Percentiles rank a stretch among this genome's conserved stretches.
Evolutionary conservation across 2,329 filamentous ascomycete genomes (phyloP).

Genomic region (Akanthomyces uredinophilus): DNA sequence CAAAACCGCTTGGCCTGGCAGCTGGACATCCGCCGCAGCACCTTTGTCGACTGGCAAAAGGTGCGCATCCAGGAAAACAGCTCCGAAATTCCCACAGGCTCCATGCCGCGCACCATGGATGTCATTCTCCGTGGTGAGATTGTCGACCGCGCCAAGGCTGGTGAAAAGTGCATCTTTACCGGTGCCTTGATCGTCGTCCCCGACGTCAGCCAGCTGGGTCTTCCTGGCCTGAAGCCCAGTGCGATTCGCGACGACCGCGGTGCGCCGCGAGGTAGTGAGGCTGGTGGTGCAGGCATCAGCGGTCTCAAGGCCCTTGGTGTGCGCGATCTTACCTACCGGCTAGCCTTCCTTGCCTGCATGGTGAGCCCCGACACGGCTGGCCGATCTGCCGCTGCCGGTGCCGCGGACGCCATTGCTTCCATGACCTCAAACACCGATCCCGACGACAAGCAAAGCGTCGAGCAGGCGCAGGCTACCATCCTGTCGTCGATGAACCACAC

Average conservation of each 20-base stretch:
- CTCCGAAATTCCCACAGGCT: conserved; percentile 94
- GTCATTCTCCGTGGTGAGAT: conserved; percentile 95
- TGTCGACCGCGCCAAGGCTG: conserved; percentile 93
- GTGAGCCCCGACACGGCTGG: conserved; percentile 83
- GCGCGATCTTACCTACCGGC: conserved; percentile 86
- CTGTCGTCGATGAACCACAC: conserved; percentile 77
- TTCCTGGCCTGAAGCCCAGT: conserved; percentile 79
- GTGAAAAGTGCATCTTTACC: conserved; percentile 97
- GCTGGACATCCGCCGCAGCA: conserved; percentile 93
- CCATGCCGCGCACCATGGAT: conserved; percentile 97
- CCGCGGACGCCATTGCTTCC: conserved; percentile 78
- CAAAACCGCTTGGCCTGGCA: conserved; percentile 91
- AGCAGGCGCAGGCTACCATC: conserved; percentile 82
- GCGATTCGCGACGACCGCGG: conserved; percentile 78
- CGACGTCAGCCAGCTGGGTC: conserved; percentile 88
- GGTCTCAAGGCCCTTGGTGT: conserved; percentile 92
- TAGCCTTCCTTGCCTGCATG: conserved; percentile 98
- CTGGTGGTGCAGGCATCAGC: conserved; percentile 75
- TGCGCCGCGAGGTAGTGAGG: conserved; percentile 67
- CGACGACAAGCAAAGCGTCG: conserved; percentile 66
- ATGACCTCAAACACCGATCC: conserved; percentile 59
- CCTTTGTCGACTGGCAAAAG: conserved; percentile 99
- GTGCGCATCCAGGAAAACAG: conserved; percentile 98
- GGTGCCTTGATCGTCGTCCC: conserved; percentile 94
- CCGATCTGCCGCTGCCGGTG: conserved; percentile 56